These are phyloP conservation scores for Blepharisma undulans DNA, from an alignment of 169 alveolate genomes.

Conservation along the genomic window DNA sequence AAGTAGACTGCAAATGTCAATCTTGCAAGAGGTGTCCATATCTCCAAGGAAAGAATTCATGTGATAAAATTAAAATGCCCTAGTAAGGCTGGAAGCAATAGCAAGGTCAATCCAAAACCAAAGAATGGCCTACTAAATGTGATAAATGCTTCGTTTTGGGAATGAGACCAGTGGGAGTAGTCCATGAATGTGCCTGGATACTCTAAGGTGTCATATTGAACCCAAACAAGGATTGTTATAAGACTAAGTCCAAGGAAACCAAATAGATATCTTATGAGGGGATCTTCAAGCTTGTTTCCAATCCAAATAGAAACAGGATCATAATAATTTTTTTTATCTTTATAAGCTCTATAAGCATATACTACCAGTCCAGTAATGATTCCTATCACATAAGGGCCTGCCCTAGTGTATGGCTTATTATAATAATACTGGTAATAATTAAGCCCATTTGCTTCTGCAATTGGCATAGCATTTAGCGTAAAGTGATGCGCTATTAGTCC, in stretches of 20 bases:
- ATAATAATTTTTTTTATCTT: neutral
- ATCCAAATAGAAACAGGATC: neutral
- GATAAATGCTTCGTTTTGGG: neutral
- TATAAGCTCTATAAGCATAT: neutral
- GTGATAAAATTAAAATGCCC: neutral
- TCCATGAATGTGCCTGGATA: neutral
- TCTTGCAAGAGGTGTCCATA: conserved; percentile 10
- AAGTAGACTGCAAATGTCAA: neutral
- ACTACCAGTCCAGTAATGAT: conserved; percentile 24
- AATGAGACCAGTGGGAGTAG: neutral
- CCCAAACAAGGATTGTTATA: neutral
- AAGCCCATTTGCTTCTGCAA: neutral
- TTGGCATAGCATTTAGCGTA: neutral
- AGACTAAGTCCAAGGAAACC: neutral
- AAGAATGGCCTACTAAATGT: neutral
- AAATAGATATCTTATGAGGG: neutral
- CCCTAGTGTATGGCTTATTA: conserved; percentile 28
- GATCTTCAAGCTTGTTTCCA: neutral
- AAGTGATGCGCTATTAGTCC: neutral
- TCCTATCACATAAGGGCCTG: conserved; percentile 10
- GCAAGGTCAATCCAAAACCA: neutral
- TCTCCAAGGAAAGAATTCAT: neutral
- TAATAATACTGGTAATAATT: neutral
- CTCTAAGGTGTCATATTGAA: neutral
- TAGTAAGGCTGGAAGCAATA: neutral